These are phyloP conservation scores for Phycomyces nitens DNA, from an alignment of 192 early-diverging fungal species.

Conservation along the genomic window DNA sequence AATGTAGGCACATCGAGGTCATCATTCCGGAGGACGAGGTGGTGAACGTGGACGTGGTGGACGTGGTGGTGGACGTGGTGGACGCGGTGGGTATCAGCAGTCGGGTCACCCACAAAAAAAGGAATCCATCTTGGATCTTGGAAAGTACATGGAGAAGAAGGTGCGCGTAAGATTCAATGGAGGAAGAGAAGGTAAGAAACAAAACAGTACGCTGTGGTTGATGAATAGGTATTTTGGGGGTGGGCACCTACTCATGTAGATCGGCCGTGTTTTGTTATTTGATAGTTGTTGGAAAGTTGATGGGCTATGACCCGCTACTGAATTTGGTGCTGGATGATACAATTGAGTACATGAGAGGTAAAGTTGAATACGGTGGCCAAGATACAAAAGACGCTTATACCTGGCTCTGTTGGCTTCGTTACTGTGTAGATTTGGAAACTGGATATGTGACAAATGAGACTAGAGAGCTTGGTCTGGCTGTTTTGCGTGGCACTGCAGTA, in stretches of 20 bases:
- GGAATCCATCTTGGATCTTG: slow-evolving; percentile 89
- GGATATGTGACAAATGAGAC: slow-evolving; percentile 44
- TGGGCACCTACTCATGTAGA: not conserved
- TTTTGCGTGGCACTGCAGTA: slow-evolving; percentile 85
- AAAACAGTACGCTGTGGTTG: not conserved
- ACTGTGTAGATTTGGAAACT: slow-evolving; percentile 23
- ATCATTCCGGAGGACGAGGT: slow-evolving; percentile 38
- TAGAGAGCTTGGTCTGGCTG: slow-evolving; percentile 79
- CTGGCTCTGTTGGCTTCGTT: no score
- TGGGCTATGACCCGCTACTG: slow-evolving; percentile 88
- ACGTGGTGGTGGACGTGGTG: slow-evolving; percentile 46
- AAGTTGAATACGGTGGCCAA: not conserved
- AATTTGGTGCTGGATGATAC: slow-evolving; percentile 95
- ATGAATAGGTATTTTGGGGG: not conserved
- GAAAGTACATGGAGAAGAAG: slow-evolving; percentile 90
- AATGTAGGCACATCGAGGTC: slow-evolving; percentile 11
- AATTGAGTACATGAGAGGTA: slow-evolving; percentile 76
- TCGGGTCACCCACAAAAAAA: slow-evolving; percentile 70
- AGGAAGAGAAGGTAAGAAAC: slow-evolving; percentile 79
- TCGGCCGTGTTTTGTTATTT: not conserved
- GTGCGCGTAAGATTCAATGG: slow-evolving; percentile 92
- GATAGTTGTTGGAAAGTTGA: slow-evolving; percentile 83
- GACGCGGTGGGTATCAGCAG: slow-evolving; percentile 45
- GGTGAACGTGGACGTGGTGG: slow-evolving; percentile 49
- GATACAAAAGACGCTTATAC: not conserved